Evolutionary conservation across 257 asterid species (phyloP).

Genomic region (Salvia rosmarinus): DNA sequence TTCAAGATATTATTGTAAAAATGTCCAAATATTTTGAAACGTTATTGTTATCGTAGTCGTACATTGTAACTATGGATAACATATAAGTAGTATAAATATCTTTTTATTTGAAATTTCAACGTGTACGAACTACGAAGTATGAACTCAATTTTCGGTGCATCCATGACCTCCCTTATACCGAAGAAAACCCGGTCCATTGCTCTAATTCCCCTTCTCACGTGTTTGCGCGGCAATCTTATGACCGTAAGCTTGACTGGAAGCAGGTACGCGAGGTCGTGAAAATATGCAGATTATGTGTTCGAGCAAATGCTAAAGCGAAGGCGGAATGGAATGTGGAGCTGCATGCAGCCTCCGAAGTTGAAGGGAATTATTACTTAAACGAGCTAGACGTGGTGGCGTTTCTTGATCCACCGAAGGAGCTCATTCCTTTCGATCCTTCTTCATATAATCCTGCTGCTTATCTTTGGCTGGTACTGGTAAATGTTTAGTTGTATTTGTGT

Average conservation of each 20-base stretch:
- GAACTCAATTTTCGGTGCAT: too few species aligned
- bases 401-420: slow-evolving; percentile 78
- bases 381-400: slow-evolving; percentile 74
- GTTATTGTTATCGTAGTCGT: too few species aligned
- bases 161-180: too few species aligned
- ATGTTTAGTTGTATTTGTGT: neutral
- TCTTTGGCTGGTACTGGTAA: slow-evolving; percentile 61
- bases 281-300: slow-evolving; percentile 34
- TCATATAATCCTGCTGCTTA: slow-evolving; percentile 78
- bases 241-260: slow-evolving; percentile 30
- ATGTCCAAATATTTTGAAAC: too few species aligned
- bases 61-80: too few species aligned
- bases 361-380: slow-evolving; percentile 48
- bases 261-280: neutral
- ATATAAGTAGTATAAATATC: too few species aligned
- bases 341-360: slow-evolving; percentile 42
- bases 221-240: slow-evolving; percentile 18
- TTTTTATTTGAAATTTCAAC: too few species aligned
- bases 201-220: slow-evolving; percentile 1
- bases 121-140: too few species aligned
- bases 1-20: too few species aligned
- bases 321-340: slow-evolving; percentile 57
- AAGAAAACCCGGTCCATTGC: too few species aligned
- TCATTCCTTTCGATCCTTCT: slow-evolving; percentile 81
- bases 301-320: slow-evolving; percentile 40